These are phyloP conservation scores for Paramarasmius palmivorus DNA, from an alignment of 1,284 basidiomycete species.

Conservation along the genomic window DNA sequence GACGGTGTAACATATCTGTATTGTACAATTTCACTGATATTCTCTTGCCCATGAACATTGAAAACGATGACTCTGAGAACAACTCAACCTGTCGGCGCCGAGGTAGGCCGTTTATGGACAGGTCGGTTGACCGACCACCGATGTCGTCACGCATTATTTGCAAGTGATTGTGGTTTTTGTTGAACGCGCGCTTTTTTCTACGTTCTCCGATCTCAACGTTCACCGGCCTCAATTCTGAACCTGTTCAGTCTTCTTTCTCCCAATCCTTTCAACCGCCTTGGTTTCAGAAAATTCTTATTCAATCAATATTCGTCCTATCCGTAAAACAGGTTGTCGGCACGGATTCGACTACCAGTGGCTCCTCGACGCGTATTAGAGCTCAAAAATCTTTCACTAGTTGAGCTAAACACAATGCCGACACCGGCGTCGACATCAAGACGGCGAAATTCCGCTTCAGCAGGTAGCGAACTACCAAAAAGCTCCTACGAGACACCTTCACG, in stretches of 20 bases:
- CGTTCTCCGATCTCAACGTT: neutral
- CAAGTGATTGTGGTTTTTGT: neutral
- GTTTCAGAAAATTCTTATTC: too few relatives aligned
- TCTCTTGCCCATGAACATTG: too few relatives aligned
- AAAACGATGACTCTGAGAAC: neutral
- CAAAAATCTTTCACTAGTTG: too few relatives aligned
- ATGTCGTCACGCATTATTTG: neutral
- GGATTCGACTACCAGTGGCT: too few relatives aligned
- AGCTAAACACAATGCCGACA: neutral
- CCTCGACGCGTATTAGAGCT: too few relatives aligned
- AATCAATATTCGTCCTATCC: too few relatives aligned
- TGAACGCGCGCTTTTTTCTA: neutral
- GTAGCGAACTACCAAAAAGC: neutral
- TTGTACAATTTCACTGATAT: too few relatives aligned
- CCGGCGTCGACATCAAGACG: neutral
- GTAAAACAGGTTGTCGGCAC: too few relatives aligned
- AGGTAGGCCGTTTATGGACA: neutral
- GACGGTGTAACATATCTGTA: too few relatives aligned
- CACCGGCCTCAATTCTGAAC: too few relatives aligned
- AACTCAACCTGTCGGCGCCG: neutral
- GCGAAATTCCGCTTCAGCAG: neutral
- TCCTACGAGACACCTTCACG: conserved; percentile 1
- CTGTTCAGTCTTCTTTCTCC: too few relatives aligned
- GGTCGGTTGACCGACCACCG: neutral
- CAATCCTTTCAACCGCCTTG: too few relatives aligned